Base-by-base conservation (phyloP, 495 filamentous ascomycete species). In the Penicillium dipodomyicola region DNA sequence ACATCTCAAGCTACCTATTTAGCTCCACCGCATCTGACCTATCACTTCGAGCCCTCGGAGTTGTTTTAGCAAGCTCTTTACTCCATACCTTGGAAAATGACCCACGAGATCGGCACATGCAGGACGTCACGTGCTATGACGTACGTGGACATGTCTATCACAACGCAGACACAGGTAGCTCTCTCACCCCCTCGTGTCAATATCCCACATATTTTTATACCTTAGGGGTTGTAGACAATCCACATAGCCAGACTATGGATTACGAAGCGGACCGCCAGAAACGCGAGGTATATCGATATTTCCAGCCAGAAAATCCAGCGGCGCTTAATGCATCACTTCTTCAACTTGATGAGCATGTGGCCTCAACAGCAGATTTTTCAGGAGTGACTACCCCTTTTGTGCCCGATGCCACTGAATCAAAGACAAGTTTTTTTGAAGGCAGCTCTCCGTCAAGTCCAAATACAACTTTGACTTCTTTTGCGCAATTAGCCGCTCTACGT, bases 401-500 rank as follows among this genome's bases (percentile, higher is more conserved):
- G n/a, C 27, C 41, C 6, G 40, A 45, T 12, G 8, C 0, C 6
- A 25, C 27, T 3, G 9, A 9, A 4, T 20, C 39, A 20, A 29
- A 42, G 3, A 52, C 27, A 1, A 10, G 3, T 32, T 43, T 15
- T 1, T 32, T 11, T 6, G 10, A 43, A 47, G 19, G 22, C 1
- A 35, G 20, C 22, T 8, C 40, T 48, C 32, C 42, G 7, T 51
- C 49, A 22, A 85, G 87, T 59, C 75, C 80, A 4, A 77, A 52
- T 52, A 43, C 50, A 40, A 52, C 50, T 30, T 73, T 89, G 23
- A 77, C 70, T 2, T 74, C 75, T 27, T 68, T 71, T 40, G 69
- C 75, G 6, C 76, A 79, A 42, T 57, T 78, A 5, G 72, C 73
- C 37, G 73, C 73, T 32, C 57, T 77, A 19, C 62, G 77, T 25